These are phyloP conservation scores for Aotearoamyces nothofagi DNA, from an alignment of 2,329 filamentous ascomycete species.

Conservation along the genomic window DNA sequence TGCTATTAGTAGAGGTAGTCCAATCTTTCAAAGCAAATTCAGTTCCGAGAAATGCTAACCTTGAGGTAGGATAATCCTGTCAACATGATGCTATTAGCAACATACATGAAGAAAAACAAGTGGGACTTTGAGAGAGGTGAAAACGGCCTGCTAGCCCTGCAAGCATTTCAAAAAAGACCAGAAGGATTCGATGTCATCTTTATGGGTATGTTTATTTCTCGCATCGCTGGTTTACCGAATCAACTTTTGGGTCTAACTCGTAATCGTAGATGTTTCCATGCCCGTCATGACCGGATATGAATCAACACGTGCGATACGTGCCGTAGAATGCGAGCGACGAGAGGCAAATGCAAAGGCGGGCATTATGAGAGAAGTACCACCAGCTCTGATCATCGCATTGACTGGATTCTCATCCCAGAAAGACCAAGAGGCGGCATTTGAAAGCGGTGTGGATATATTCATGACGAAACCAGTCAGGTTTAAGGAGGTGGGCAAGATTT, in stretches of 20 bases:
- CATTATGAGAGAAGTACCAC: too few species aligned
- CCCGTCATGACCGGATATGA: conserved; percentile 36
- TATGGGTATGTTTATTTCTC: conserved; percentile 31
- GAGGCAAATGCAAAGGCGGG: conserved; percentile 23
- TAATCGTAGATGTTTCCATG: conserved; percentile 36
- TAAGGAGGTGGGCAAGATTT: too few species aligned
- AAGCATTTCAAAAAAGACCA: conserved; percentile 17
- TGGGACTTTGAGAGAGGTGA: conserved; percentile 22
- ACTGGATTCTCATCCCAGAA: conserved; percentile 34
- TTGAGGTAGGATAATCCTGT: too few species aligned
- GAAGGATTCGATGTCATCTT: conserved; percentile 26
- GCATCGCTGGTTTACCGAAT: too few species aligned
- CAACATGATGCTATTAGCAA: conserved; percentile 15
- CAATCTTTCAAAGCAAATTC: too few species aligned
- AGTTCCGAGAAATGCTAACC: too few species aligned
- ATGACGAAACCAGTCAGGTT: conserved; percentile 39
- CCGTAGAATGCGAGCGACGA: conserved; percentile 30
- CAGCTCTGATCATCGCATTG: conserved; percentile 33
- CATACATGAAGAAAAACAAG: conserved; percentile 17
- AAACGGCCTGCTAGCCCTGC: conserved; percentile 31
- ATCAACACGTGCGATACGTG: conserved; percentile 30
- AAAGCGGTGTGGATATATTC: conserved; percentile 36
- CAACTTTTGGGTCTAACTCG: conserved; percentile 2
- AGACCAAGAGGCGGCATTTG: conserved; percentile 32
- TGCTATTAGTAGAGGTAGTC: too few species aligned